Evolutionary conservation across 352 stramenopile genomes (phyloP).

Genomic region (Aphanomyces cochlioides): DNA sequence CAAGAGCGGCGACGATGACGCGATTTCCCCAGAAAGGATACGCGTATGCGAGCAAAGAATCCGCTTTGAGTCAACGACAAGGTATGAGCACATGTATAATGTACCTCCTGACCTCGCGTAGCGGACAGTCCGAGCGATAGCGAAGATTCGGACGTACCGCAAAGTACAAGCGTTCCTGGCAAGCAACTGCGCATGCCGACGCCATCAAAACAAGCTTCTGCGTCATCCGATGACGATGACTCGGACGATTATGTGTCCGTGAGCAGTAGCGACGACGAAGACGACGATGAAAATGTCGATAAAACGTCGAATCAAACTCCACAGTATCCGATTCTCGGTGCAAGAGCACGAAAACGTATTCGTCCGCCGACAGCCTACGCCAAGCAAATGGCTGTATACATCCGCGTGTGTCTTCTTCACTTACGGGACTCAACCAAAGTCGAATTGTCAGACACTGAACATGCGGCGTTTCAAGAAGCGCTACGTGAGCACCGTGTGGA

Average conservation of each 20-base stretch:
- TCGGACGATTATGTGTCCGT: conserved; percentile 26
- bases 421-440: conserved; percentile 56
- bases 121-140: not conserved
- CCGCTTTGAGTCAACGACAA: conserved; percentile 19
- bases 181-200: conserved; percentile 25
- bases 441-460: conserved; percentile 51
- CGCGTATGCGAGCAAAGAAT: conserved; percentile 25
- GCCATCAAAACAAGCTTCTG: not conserved
- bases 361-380: conserved; percentile 77
- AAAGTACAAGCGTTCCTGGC: conserved; percentile 3
- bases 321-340: conserved; percentile 33
- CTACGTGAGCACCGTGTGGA: conserved; percentile 60
- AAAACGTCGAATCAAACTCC: conserved; percentile 35
- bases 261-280: conserved; percentile 29
- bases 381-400: conserved; percentile 81
- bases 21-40: conserved; percentile 13
- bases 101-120: not conserved
- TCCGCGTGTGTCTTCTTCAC: conserved; percentile 74
- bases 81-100: not conserved
- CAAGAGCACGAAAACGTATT: conserved; percentile 72
- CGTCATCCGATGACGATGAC: conserved; percentile 2
- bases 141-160: conserved; percentile 19
- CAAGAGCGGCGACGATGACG: not conserved
- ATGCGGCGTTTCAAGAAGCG: conserved; percentile 69
- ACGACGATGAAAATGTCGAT: conserved; percentile 40